Base-by-base conservation (phyloP, 2,329 filamentous ascomycete species). In the Aspergillus japonicus region DNA sequence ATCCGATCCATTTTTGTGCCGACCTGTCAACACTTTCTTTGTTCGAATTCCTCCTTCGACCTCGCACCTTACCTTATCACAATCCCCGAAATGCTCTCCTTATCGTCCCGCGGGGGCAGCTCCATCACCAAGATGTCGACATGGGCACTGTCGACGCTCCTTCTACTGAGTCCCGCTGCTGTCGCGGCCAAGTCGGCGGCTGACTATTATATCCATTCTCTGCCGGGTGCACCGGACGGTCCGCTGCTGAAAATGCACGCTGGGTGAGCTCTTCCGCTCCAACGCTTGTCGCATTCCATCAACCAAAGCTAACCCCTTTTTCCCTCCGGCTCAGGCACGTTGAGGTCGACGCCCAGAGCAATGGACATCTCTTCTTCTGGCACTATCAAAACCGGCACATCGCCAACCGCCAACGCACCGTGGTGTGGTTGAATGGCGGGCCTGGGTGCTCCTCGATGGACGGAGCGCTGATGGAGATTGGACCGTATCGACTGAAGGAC, bases 311-410 rank as follows among this genome's bases (percentile, higher is more conserved):
- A 47, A 62, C 48, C 24, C 23, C 21, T n/a, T 12, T 33, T 31
- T 50, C 29, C 47, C 39, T 5, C 31, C 29, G 31, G 50, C 73
- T 29, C 3, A 96, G 92, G 57, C 95, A 99, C 80, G 89, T 99
- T 75, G 93, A 98, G 78, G 84, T 99, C 70, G 90, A 88, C 35
- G 85, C 89, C 21, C 88, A 92, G 66, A 85, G 89, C 74, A 92
- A 98, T 73, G 94, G 92, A 68, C 96, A 98, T 76, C 80, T 99
- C 19, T 99, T 98, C 82, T 99, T 99, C 82, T 99, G 95, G 95
- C 91, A 97, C 72, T 97, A 91, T 74, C 87, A 96, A 74, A 98
- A 98, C 74, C 86, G 91, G 67, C 95, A 99, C 75, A 96, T 99
- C 67, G 94, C 92, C 59, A 91, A 98, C 73, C 87, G 85, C 68